A percentile compares a stretch with the other conserved stretches of the same genome.
These are phyloP conservation scores for Hyparrhenia diplandra DNA, from an alignment of 176 grass and related monocot species.

Conservation along the genomic window DNA sequence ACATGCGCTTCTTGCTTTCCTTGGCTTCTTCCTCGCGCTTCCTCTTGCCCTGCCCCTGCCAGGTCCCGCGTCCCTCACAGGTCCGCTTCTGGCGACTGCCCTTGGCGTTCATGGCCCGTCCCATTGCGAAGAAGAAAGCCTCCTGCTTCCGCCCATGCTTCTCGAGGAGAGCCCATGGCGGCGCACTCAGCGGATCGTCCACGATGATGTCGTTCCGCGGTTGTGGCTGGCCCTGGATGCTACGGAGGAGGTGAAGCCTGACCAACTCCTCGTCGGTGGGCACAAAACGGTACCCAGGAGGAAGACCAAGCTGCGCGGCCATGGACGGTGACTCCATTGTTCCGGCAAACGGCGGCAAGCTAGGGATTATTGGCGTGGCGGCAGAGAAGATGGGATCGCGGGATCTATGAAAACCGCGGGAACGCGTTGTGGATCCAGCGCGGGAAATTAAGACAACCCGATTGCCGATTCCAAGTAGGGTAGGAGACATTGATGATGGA, in stretches of 20 bases:
- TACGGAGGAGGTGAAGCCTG: neutral
- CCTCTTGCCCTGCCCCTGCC: neutral
- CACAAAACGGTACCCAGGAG: neutral
- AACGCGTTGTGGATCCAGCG: too few species aligned
- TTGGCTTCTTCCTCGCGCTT: neutral
- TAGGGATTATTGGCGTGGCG: too few species aligned
- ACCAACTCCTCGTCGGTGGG: neutral
- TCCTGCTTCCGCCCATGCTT: neutral
- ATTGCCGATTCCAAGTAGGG: too few species aligned
- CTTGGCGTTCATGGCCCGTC: neutral
- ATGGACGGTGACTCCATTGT: neutral
- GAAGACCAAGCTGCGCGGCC: neutral
- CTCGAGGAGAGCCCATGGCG: neutral
- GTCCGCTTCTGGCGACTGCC: neutral
- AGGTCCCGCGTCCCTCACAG: neutral
- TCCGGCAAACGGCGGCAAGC: too few species aligned
- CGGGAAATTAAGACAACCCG: too few species aligned
- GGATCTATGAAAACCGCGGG: too few species aligned
- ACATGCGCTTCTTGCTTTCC: neutral
- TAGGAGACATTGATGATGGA: too few species aligned
- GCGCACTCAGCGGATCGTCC: neutral
- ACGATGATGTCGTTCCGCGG: neutral
- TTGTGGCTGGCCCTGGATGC: neutral
- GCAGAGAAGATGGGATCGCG: too few species aligned
- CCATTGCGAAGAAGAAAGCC: slow-evolving; percentile 5